A percentile compares a stretch with the other conserved stretches of the same genome.
These are phyloP conservation scores for Aspergillus sojae DNA, from an alignment of 2,329 filamentous ascomycete genomes.

Conservation along the genomic window DNA sequence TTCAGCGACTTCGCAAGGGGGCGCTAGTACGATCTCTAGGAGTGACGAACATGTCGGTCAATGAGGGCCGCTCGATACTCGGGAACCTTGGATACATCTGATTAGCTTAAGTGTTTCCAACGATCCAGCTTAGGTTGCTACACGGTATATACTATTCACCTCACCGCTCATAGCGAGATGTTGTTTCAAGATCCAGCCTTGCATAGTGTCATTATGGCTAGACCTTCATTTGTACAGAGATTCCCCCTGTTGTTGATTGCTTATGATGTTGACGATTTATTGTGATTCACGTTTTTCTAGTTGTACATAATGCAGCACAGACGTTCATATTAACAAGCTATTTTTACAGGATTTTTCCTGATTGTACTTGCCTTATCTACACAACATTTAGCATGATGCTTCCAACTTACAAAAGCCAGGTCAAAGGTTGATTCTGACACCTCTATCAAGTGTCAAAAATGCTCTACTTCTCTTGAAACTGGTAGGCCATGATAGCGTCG, in stretches of 20 bases:
- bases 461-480: no score
- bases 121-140: neutral
- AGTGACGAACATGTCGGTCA: constrained; percentile 39
- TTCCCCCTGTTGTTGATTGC: constrained; percentile 10
- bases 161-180: neutral
- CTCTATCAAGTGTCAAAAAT: no score
- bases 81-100: constrained; percentile 24
- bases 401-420: neutral
- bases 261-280: constrained; percentile 3
- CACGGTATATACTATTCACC: neutral
- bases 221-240: constrained; percentile 9
- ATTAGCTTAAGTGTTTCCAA: neutral
- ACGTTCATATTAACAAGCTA: neutral
- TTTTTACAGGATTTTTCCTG: neutral
- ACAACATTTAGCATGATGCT: neutral
- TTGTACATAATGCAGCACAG: constrained; percentile 1
- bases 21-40: constrained; percentile 58
- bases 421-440: neutral
- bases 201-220: constrained; percentile 3
- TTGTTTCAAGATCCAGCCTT: constrained; percentile 6
- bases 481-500: no score
- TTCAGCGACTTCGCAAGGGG: constrained; percentile 59
- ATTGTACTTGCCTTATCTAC: neutral
- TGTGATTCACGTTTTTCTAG: neutral
- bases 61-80: constrained; percentile 23